Conservation (phyloP, 2,329 filamentous ascomycete species). For the Zymoseptoria ardabiliae region DNA sequence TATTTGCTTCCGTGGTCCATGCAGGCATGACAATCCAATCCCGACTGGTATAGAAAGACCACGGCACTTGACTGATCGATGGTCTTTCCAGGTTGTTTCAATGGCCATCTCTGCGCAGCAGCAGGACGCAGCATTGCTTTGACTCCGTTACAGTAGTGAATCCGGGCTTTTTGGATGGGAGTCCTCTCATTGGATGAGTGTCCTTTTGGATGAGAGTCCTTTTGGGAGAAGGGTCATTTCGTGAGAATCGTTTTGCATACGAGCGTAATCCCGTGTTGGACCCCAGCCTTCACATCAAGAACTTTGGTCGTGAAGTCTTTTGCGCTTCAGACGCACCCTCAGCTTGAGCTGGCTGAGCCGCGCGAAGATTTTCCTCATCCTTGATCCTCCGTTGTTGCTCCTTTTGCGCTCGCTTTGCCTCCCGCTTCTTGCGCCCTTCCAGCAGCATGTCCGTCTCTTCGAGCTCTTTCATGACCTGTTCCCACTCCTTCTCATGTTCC, state of each 20-base stretch:
- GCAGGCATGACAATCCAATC: no score
- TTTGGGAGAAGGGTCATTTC: no score
- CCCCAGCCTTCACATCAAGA: constrained; percentile 23
- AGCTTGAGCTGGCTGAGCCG: neutral
- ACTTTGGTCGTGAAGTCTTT: constrained; percentile 19
- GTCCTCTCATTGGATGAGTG: no score
- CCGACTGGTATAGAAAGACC: no score
- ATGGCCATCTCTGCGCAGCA: no score
- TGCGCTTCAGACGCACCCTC: constrained; percentile 1
- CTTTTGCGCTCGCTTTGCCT: constrained; percentile 20
- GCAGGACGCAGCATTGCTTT: no score
- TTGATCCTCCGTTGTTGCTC: constrained; percentile 14
- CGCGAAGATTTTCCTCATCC: constrained; percentile 10
- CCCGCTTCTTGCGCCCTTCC: constrained; percentile 24
- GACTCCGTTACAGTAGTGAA: no score
- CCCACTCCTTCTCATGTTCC: constrained; percentile 75
- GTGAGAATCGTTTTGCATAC: neutral
- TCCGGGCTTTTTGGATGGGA: neutral
- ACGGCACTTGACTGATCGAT: no score
- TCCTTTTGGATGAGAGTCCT: neutral
- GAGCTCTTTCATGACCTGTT: constrained; percentile 57
- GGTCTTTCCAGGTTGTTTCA: no score
- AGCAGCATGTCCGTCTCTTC: constrained; percentile 27
- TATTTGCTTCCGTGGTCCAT: no score
- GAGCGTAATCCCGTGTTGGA: neutral